These are phyloP conservation scores for Colletotrichum filicis DNA, from an alignment of 2,329 filamentous ascomycete genomes.

Conservation along the genomic window DNA sequence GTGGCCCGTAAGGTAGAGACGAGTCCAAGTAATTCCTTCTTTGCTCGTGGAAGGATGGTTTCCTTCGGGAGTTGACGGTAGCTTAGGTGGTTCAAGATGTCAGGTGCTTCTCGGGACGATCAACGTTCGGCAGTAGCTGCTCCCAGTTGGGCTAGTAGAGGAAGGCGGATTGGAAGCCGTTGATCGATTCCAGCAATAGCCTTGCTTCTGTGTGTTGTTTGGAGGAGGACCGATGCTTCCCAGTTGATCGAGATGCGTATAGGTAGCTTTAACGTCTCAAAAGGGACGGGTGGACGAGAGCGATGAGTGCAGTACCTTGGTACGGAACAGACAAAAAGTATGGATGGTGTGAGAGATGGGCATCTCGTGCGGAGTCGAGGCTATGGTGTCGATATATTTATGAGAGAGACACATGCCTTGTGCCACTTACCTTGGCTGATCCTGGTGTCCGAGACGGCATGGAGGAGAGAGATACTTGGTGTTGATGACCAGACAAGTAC, in stretches of 20 bases:
- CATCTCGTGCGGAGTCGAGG: constrained; percentile 7
- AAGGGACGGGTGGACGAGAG: not conserved
- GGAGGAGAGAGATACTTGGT: constrained; percentile 6
- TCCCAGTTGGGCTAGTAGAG: constrained; percentile 13
- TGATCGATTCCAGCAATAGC: constrained; percentile 8
- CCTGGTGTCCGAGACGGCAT: constrained; percentile 8
- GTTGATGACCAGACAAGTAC: constrained; percentile 15
- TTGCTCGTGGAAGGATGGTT: not conserved
- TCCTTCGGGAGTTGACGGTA: constrained; percentile 22
- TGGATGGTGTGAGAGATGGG: not conserved
- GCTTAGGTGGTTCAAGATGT: constrained; percentile 11
- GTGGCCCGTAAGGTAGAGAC: not conserved
- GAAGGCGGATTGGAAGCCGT: constrained; percentile 19
- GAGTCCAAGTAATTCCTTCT: not conserved
- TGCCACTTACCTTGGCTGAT: constrained; percentile 13
- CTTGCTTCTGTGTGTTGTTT: not conserved
- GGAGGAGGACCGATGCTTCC: constrained; percentile 13
- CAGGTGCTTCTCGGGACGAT: constrained; percentile 26
- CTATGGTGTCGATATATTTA: constrained; percentile 28
- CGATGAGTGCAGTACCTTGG: not conserved
- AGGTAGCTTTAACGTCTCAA: not conserved
- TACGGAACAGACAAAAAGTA: not conserved
- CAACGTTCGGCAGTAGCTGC: constrained; percentile 15
- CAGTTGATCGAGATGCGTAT: not conserved
- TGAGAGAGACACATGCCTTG: constrained; percentile 18